Conservation (phyloP, 805 yeast species). For the Metschnikowia aberdeeniae region DNA sequence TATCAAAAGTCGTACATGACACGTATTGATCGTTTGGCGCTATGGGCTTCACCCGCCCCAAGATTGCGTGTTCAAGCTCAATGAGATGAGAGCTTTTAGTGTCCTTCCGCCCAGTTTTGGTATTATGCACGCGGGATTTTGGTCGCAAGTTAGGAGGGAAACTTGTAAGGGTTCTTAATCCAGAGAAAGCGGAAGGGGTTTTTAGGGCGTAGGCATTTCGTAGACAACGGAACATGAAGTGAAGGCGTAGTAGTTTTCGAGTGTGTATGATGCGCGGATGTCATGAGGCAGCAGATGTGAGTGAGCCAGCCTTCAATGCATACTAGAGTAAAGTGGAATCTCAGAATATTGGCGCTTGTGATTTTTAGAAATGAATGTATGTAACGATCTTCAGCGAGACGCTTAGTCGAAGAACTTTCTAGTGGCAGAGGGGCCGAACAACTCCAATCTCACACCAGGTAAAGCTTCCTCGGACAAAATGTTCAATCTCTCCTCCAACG, state of each 20-base stretch:
- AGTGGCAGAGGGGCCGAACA: constrained; percentile 78
- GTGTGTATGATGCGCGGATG: too few relatives aligned
- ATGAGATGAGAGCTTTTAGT: neutral
- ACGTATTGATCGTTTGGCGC: constrained; percentile 51
- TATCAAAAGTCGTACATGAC: constrained; percentile 79
- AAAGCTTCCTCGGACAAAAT: constrained; percentile 78
- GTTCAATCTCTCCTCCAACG: constrained; percentile 89
- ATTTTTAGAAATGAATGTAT: constrained; percentile 4
- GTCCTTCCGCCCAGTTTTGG: neutral
- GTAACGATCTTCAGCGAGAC: constrained; percentile 1
- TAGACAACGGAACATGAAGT: too few relatives aligned
- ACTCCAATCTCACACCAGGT: constrained; percentile 87
- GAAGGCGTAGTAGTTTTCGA: too few relatives aligned
- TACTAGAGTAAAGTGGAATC: neutral
- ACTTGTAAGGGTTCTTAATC: neutral
- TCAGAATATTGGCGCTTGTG: neutral
- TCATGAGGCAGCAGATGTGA: too few relatives aligned
- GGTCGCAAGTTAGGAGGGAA: neutral
- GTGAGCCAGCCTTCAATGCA: too few relatives aligned
- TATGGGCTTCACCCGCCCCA: constrained; percentile 33
- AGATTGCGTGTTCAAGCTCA: constrained; percentile 6
- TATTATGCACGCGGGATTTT: neutral
- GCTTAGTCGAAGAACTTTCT: constrained; percentile 85
- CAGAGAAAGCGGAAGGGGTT: too few relatives aligned
- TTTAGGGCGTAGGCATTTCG: too few relatives aligned